These are phyloP conservation scores for Alnus rubra DNA, from an alignment of 306 rosid genomes.

Conservation along the genomic window DNA sequence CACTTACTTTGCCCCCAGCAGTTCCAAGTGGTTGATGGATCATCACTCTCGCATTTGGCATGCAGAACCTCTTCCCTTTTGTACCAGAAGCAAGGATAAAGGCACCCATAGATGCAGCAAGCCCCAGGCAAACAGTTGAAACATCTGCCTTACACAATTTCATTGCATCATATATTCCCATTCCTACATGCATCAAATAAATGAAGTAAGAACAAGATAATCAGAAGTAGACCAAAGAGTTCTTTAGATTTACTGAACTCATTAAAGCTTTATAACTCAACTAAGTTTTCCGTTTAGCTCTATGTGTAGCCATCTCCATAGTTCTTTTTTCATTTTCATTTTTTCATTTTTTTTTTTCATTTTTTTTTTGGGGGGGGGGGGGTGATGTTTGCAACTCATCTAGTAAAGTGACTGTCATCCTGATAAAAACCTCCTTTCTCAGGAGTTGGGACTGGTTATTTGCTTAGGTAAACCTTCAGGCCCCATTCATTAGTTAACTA, in stretches of 20 bases:
- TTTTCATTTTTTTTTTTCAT: too few relatives aligned
- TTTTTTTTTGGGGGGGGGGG: background rate
- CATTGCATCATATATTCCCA: conserved; percentile 99
- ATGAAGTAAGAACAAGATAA: conserved; percentile 28
- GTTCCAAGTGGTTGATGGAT: conserved; percentile 94
- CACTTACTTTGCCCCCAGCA: conserved; percentile 77
- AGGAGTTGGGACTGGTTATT: background rate
- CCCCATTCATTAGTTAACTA: conserved; percentile 5
- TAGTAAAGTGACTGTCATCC: background rate
- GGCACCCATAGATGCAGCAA: conserved; percentile 99
- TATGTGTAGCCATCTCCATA: background rate
- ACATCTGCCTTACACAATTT: conserved; percentile 93
- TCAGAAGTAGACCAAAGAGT: background rate
- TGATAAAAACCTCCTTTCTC: background rate
- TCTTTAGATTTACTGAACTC: conserved; percentile 17
- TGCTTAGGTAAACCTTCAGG: background rate
- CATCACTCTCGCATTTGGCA: conserved; percentile 96
- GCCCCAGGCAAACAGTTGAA: conserved; percentile 91
- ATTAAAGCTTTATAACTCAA: background rate
- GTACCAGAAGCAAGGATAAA: conserved; percentile 89
- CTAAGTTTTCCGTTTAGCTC: background rate
- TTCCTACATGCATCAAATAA: conserved; percentile 50
- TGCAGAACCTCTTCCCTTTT: conserved; percentile 93
- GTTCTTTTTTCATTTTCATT: background rate
- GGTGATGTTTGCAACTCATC: background rate